phyloP scores from a whole-genome alignment of 441 rosid genomes.

The Corymbia calophylla region DNA sequence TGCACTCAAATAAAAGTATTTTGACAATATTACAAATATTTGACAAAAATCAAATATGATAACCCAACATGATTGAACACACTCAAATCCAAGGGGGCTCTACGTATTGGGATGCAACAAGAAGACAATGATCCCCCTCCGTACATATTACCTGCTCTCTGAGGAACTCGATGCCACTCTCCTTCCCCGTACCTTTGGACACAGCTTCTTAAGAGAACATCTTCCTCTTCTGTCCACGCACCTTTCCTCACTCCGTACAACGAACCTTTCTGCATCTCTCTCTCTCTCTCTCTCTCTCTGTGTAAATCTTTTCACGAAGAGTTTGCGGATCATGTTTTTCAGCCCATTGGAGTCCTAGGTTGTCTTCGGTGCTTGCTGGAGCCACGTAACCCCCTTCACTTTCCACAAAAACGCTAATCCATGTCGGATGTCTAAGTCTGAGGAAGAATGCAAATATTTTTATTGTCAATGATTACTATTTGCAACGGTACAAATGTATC shows the following conservation, averaged over 20 bases:
- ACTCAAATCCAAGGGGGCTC: neutral
- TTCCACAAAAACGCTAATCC: too few species aligned
- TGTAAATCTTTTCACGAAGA: too few species aligned
- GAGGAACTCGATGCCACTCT: neutral
- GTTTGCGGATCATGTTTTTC: too few species aligned
- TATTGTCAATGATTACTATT: too few species aligned
- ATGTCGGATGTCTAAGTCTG: too few species aligned
- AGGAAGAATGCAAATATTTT: too few species aligned
- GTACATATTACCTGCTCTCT: neutral
- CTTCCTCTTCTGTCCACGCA: constrained; percentile 28
- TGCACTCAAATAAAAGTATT: neutral
- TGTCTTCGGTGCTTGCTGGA: too few species aligned
- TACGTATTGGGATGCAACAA: neutral
- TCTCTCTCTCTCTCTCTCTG: neutral
- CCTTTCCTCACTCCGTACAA: constrained; percentile 14
- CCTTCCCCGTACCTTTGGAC: neutral
- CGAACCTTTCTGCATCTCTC: neutral
- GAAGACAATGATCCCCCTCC: too few species aligned
- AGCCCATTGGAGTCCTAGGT: too few species aligned
- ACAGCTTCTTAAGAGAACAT: constrained; percentile 16
- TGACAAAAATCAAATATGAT: too few species aligned
- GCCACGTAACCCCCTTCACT: too few species aligned
- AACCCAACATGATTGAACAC: neutral
- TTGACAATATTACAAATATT: neutral
- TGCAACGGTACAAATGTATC: too few species aligned